Evolutionary conservation across 768 basidiomycete genomes (phyloP).

Genomic region (Hirschioporus abietinus): DNA sequence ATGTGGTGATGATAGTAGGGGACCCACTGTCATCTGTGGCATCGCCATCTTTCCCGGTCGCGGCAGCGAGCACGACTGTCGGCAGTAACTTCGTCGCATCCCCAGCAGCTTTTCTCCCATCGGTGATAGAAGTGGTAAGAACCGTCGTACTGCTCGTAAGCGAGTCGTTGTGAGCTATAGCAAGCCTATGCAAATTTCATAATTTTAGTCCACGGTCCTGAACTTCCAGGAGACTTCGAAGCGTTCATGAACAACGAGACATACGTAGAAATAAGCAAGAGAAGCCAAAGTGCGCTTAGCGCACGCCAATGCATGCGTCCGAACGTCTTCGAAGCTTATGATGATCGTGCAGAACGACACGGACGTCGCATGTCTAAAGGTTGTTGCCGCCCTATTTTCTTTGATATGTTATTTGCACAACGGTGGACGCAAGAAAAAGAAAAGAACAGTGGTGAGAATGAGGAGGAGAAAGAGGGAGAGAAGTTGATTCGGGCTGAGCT

Average conservation of each 20-base stretch:
- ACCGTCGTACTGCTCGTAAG: not conserved
- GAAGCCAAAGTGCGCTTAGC: slow-evolving; percentile 1
- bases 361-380: not conserved
- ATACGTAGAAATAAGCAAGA: slow-evolving; percentile 4
- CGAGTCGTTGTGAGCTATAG: not conserved
- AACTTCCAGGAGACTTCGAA: not conserved
- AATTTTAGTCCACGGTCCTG: not conserved
- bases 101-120: not conserved
- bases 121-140: not conserved
- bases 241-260: not conserved
- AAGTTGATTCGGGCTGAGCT: not conserved
- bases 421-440: not conserved
- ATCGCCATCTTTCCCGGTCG: not conserved
- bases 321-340: not conserved
- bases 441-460: not conserved
- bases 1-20: not conserved
- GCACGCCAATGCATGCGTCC: slow-evolving; percentile 6
- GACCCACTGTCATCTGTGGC: not conserved
- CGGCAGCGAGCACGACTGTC: not conserved
- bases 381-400: not conserved
- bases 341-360: not conserved
- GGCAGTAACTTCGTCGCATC: not conserved
- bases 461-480: not conserved
- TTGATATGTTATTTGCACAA: not conserved
- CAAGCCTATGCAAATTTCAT: not conserved